Evolutionary conservation across 1,139 yeast species (phyloP).

Genomic region (Kurtzmaniella natalensis): DNA sequence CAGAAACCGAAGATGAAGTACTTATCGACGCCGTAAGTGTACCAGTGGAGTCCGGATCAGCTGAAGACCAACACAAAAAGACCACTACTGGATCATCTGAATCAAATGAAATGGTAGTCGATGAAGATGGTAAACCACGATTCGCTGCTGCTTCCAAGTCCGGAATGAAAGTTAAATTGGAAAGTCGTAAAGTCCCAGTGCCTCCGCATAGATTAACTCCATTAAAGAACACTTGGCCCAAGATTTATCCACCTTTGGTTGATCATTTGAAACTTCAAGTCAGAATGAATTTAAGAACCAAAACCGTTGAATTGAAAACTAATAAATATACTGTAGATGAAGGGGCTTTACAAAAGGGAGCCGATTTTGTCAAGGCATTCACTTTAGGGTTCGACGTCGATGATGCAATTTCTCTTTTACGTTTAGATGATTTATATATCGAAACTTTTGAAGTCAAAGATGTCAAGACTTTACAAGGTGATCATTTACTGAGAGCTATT

Average conservation of each 20-base stretch:
- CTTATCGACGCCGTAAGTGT: conserved; percentile 59
- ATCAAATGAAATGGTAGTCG: conserved; percentile 59
- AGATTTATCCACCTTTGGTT: conserved; percentile 91
- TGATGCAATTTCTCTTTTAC: conserved; percentile 89
- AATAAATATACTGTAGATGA: conserved; percentile 77
- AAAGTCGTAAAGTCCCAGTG: conserved; percentile 82
- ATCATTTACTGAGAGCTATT: conserved; percentile 95
- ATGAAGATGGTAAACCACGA: conserved; percentile 86
- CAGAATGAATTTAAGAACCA: conserved; percentile 85
- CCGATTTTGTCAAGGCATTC: conserved; percentile 92
- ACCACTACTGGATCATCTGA: conserved; percentile 17
- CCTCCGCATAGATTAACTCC: conserved; percentile 98
- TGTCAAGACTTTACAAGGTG: conserved; percentile 92
- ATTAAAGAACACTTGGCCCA: conserved; percentile 82
- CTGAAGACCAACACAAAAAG: conserved; percentile 11
- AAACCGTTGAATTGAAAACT: conserved; percentile 83
- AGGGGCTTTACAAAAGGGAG: conserved; percentile 96
- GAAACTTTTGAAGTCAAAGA: conserved; percentile 97
- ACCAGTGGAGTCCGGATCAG: conserved; percentile 20
- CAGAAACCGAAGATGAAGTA: conserved; percentile 54
- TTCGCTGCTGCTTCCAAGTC: conserved; percentile 70
- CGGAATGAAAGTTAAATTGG: conserved; percentile 71
- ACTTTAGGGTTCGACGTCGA: conserved; percentile 94
- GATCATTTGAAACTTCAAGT: conserved; percentile 93
- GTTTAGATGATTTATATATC: conserved; percentile 92